Base-by-base conservation (phyloP, 352 stramenopile species). In the Pythium insidiosum region DNA sequence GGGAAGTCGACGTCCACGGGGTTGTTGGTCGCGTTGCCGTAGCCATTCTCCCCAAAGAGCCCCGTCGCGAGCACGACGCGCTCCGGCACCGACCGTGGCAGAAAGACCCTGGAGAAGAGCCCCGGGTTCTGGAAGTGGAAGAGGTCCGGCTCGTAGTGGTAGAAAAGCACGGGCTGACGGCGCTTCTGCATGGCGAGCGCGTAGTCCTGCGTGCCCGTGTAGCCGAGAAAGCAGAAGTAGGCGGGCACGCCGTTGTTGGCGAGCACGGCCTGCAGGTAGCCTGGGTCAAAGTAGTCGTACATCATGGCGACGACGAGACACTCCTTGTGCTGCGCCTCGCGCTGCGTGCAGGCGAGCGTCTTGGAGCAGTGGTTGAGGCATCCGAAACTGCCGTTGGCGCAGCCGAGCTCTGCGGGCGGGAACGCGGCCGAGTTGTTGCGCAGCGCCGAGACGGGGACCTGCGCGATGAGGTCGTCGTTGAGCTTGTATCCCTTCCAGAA, bases 151-250 rank as follows among this genome's bases (percentile, higher is more conserved):
- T 79, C 43, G 22, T 55, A 81, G 36, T 81, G 59, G 34, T 75
- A 79, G 45, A 85, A 85, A 1, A 78, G 20, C 16, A 83, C 66
- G 1, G 57, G 52, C 2, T 19, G 19, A 1, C 52, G 48, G 6
- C 47, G 40, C 4, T 31, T 16, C 29, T 67, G 61, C 25, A 49
- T 52, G 1, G 68, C 56, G 9, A 66, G 34, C 4, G 57, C 66
- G 31, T 70, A 80, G 7, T 54, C 22, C 13, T 64, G 49, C 9
- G 73, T 46, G 9, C 42, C 63, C 6, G 42, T 52, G 29, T 77
- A 76, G 0, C 67, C 67, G 18, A 79, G 35, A 37, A 82, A 85
- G 51, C 69, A 85, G 26, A 85, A 81, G 56, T 83, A 85, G 0
- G 73, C 64, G 3, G 70, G 70, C 9, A 85, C 63, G 9, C 53